A percentile compares a stretch with the other conserved stretches of the same genome.
These are phyloP conservation scores for Lactuca saligna DNA, from an alignment of 129 eudicot species.

Conservation along the genomic window DNA sequence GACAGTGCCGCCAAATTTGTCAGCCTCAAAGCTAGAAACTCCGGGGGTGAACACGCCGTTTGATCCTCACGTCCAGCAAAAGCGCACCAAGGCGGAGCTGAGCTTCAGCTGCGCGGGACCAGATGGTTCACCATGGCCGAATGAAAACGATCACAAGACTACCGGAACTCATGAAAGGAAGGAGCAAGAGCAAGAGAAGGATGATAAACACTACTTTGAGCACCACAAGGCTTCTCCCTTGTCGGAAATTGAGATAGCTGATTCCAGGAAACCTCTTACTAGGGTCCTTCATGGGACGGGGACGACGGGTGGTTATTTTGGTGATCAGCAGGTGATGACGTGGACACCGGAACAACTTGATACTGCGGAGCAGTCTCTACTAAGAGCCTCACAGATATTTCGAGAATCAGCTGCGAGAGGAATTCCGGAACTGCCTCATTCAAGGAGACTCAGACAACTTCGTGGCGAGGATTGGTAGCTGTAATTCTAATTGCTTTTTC, in stretches of 20 bases:
- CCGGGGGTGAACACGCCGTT: slow-evolving; percentile 45
- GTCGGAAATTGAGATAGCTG: slow-evolving; percentile 70
- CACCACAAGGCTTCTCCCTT: slow-evolving; percentile 78
- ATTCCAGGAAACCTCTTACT: slow-evolving; percentile 70
- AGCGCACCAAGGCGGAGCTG: slow-evolving; percentile 36
- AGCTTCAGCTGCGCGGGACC: slow-evolving; percentile 46
- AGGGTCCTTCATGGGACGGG: slow-evolving; percentile 48
- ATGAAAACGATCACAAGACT: slow-evolving; percentile 18
- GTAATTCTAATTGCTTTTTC: background rate
- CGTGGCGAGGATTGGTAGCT: slow-evolving; percentile 65
- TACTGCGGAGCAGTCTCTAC: slow-evolving; percentile 68
- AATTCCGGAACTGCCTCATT: slow-evolving; percentile 81
- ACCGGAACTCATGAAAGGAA: slow-evolving; percentile 12
- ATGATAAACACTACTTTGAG: slow-evolving; percentile 56
- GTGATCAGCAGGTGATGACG: slow-evolving; percentile 36
- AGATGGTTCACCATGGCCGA: slow-evolving; percentile 63
- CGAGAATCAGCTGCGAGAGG: slow-evolving; percentile 57
- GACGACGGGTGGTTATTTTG: slow-evolving; percentile 32
- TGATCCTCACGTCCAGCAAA: slow-evolving; percentile 52
- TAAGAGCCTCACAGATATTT: slow-evolving; percentile 59
- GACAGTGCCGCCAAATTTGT: slow-evolving; percentile 20
- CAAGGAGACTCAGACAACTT: slow-evolving; percentile 62
- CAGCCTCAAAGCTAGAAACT: slow-evolving; percentile 46
- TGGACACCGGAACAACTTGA: slow-evolving; percentile 74
- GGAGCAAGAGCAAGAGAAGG: slow-evolving; percentile 48